Percentiles rank a stretch among this genome's conserved stretches.
Conservation (phyloP, 768 basidiomycete genomes). For the Candolleomyces aberdarensis region DNA sequence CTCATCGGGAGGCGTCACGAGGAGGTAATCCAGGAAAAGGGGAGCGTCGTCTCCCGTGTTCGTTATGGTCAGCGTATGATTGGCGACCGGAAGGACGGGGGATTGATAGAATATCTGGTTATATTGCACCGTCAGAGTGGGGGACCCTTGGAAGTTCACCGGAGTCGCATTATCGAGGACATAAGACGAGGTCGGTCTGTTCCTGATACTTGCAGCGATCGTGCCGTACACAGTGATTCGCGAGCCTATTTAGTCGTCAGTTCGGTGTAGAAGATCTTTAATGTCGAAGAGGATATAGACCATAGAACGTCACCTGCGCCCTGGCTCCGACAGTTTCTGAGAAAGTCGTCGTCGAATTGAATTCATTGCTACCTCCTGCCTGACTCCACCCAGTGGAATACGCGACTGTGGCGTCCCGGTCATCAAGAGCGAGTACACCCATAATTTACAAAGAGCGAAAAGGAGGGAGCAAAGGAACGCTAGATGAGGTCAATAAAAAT, state of each 20-base stretch:
- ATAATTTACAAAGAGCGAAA: conserved; percentile 1
- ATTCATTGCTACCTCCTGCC: conserved; percentile 4
- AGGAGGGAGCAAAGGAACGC: neutral
- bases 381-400: conserved; percentile 5
- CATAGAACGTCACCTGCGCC: conserved; percentile 4
- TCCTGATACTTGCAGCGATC: neutral
- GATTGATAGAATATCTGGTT: neutral
- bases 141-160: neutral
- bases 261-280: neutral
- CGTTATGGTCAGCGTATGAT: conserved; percentile 20
- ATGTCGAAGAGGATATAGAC: neutral
- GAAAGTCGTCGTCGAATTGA: conserved; percentile 8
- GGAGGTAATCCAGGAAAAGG: conserved; percentile 10
- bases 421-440: conserved; percentile 9
- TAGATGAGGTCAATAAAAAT: neutral
- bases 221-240: conserved; percentile 5
- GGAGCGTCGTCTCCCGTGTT: neutral
- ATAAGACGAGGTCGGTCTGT: neutral
- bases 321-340: neutral
- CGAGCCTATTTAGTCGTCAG: neutral
- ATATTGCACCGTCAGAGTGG: neutral
- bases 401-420: conserved; percentile 3
- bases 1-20: conserved; percentile 5
- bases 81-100: conserved; percentile 11
- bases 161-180: neutral